Percentiles rank a stretch among this genome's conserved stretches.
phyloP scores from a whole-genome alignment of 441 rosid species.

The Daphne laureola region DNA sequence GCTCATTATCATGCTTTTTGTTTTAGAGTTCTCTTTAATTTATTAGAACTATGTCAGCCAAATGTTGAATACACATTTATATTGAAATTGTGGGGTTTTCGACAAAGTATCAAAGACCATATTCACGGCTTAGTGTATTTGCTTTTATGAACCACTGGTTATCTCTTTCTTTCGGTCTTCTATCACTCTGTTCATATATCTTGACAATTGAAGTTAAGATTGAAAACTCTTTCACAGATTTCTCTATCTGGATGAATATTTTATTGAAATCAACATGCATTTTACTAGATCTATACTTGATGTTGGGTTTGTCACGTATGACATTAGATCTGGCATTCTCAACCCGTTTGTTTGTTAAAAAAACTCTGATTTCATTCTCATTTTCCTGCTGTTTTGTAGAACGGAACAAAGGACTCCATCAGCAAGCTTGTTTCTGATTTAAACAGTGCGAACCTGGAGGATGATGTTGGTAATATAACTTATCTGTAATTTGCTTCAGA shows the following conservation, averaged over 20 bases:
- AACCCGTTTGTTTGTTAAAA: conserved; percentile 6
- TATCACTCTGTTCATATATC: neutral
- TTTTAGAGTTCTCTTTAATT: conserved; percentile 4
- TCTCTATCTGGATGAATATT: no score
- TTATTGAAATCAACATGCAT: no score
- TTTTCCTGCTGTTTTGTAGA: conserved; percentile 30
- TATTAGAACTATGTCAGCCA: no score
- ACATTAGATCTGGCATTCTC: no score
- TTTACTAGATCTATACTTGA: no score
- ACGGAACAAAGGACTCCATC: conserved; percentile 89
- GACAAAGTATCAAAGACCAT: neutral
- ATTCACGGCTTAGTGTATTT: neutral
- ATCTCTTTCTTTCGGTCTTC: neutral
- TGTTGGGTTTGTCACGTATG: no score
- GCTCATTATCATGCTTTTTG: neutral
- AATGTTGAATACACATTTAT: no score
- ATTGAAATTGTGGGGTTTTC: no score
- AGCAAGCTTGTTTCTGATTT: conserved; percentile 81
- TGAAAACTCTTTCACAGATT: no score
- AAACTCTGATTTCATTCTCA: conserved; percentile 8
- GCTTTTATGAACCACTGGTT: neutral
- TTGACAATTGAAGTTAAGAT: no score
- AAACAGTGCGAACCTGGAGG: conserved; percentile 66
- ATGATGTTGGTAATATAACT: conserved; percentile 67
- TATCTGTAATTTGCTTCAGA: no score